phyloP scores from a whole-genome alignment of 371 early-diverging fungal genomes.

The Fennellomyces sp. region DNA sequence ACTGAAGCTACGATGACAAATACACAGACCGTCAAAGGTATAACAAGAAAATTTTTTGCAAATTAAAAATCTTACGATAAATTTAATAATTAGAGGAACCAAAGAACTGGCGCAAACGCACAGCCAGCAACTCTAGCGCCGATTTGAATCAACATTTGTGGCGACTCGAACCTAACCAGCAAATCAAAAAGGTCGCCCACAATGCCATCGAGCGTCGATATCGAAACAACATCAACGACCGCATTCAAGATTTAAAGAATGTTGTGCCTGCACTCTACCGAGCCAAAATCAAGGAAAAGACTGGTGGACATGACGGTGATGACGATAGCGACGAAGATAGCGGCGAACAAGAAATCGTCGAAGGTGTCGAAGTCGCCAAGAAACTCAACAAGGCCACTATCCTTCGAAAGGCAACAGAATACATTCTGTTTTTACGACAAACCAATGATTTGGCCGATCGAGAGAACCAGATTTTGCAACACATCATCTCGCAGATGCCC shows the following conservation, averaged over 20 bases:
- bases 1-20: neutral
- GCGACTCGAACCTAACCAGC: constrained; percentile 37
- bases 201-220: constrained; percentile 95
- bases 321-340: constrained; percentile 60
- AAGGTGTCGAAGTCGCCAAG: constrained; percentile 70
- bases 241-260: constrained; percentile 82
- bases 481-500: constrained; percentile 53
- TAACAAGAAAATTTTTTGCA: neutral
- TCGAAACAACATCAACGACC: constrained; percentile 93
- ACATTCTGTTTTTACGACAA: constrained; percentile 75
- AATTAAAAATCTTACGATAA: neutral
- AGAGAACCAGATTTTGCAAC: constrained; percentile 58
- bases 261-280: constrained; percentile 86
- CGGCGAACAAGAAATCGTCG: constrained; percentile 63
- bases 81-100: neutral
- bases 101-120: constrained; percentile 6
- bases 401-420: constrained; percentile 86
- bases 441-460: constrained; percentile 46
- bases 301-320: constrained; percentile 58
- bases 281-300: constrained; percentile 54
- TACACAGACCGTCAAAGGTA: neutral
- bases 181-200: constrained; percentile 88
- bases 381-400: constrained; percentile 93
- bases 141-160: neutral
- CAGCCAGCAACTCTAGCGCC: neutral